Evolutionary conservation across 352 stramenopile genomes (phyloP).

Genomic region (Phytophthora vignae): DNA sequence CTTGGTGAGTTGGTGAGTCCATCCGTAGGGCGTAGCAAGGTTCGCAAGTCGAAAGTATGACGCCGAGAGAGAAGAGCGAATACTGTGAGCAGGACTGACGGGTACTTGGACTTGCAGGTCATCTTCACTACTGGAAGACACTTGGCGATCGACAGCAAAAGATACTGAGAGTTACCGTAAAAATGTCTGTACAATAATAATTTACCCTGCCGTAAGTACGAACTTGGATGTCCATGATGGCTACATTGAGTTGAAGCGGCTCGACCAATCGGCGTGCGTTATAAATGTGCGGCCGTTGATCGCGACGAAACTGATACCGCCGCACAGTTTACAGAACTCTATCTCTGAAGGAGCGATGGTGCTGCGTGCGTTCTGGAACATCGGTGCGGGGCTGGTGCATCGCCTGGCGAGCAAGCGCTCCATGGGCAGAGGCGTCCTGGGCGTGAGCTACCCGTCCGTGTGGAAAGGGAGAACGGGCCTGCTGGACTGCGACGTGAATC

Average conservation of each 20-base stretch:
- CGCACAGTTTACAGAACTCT: conserved; percentile 1
- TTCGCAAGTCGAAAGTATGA: too few species aligned
- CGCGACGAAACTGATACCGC: neutral
- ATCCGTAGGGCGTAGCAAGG: too few species aligned
- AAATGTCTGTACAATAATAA: too few species aligned
- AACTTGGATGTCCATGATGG: conserved; percentile 6
- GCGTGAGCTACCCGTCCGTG: conserved; percentile 68
- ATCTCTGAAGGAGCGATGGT: conserved; percentile 47
- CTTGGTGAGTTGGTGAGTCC: too few species aligned
- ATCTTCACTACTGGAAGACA: too few species aligned
- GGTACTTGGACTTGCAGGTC: too few species aligned
- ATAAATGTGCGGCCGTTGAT: conserved; percentile 17
- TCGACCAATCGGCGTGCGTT: conserved; percentile 15
- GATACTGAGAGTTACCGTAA: neutral
- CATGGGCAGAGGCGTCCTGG: conserved; percentile 58
- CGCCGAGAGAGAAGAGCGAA: too few species aligned
- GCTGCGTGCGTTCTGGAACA: conserved; percentile 77
- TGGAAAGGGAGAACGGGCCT: conserved; percentile 73
- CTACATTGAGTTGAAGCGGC: conserved; percentile 31
- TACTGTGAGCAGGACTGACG: too few species aligned
- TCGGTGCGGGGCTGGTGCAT: conserved; percentile 60
- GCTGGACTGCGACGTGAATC: conserved; percentile 86
- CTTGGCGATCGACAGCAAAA: too few species aligned
- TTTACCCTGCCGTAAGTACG: too few species aligned
- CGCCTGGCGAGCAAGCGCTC: conserved; percentile 62